phyloP scores from a whole-genome alignment of 208 protist species.

The Trypanosoma scelopori region DNA sequence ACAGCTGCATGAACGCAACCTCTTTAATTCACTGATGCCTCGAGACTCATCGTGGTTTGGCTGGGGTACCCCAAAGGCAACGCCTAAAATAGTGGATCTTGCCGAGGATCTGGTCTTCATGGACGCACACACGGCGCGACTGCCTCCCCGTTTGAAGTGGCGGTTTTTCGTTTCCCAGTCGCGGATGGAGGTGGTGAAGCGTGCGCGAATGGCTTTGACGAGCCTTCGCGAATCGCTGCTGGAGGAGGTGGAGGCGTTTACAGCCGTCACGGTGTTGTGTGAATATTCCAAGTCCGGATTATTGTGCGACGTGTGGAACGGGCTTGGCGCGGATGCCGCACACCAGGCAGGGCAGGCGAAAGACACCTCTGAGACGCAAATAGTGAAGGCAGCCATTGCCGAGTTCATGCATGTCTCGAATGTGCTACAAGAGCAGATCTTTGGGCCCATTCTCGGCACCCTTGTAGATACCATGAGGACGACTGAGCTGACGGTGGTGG shows the following conservation, averaged over 20 bases:
- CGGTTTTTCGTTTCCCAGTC: slow-evolving; percentile 16
- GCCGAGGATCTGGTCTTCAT: slow-evolving; percentile 29
- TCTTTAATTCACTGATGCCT: slow-evolving; percentile 27
- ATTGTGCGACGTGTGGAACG: background rate
- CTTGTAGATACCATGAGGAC: slow-evolving; percentile 19
- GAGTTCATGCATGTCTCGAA: slow-evolving; percentile 20
- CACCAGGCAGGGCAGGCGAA: slow-evolving; percentile 1
- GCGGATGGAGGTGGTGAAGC: slow-evolving; percentile 12
- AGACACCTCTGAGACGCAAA: background rate
- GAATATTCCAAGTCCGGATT: background rate
- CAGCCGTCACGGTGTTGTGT: slow-evolving; percentile 6
- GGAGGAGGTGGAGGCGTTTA: slow-evolving; percentile 24
- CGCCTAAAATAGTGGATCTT: background rate
- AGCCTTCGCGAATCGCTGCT: slow-evolving; percentile 18
- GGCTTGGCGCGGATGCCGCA: background rate
- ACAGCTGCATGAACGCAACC: slow-evolving; percentile 19
- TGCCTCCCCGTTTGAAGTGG: slow-evolving; percentile 27
- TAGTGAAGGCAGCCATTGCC: background rate
- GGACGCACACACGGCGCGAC: slow-evolving; percentile 15
- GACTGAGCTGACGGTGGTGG: background rate
- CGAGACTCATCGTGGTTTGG: slow-evolving; percentile 44
- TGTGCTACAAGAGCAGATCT: slow-evolving; percentile 12
- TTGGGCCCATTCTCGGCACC: slow-evolving; percentile 11
- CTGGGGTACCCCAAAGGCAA: slow-evolving; percentile 19
- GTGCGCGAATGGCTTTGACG: background rate